A percentile compares a stretch with the other conserved stretches of the same genome.
These are phyloP conservation scores for Peribolospora kevripleyi DNA, from an alignment of 768 basidiomycete genomes.

Conservation along the genomic window DNA sequence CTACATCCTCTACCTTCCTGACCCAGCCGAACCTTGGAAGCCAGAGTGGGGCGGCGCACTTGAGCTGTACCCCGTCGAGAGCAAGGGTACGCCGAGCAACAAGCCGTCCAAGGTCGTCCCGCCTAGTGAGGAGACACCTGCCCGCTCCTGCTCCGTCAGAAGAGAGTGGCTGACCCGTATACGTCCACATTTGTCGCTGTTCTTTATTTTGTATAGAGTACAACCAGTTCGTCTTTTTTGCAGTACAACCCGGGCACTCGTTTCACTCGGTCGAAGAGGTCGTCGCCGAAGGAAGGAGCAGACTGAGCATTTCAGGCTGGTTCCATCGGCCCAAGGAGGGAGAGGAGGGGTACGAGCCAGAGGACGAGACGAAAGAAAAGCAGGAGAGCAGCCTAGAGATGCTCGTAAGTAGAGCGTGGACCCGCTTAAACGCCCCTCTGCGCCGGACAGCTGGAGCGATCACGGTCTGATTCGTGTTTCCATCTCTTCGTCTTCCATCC, in stretches of 20 bases:
- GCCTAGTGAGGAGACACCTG: conserved; percentile 43
- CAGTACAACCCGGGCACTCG: conserved; percentile 78
- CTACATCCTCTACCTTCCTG: conserved; percentile 88
- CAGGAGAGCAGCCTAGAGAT: conserved; percentile 71
- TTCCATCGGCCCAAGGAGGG: conserved; percentile 80
- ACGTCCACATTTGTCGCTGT: conserved; percentile 29
- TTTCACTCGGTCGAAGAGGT: conserved; percentile 97
- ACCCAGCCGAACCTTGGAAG: conserved; percentile 50
- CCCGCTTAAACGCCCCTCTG: conserved; percentile 11
- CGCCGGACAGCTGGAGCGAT: background rate
- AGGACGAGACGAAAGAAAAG: conserved; percentile 21
- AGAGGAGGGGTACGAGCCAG: conserved; percentile 58
- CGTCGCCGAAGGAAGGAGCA: conserved; percentile 35
- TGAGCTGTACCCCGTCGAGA: conserved; percentile 60
- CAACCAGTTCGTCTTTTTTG: conserved; percentile 24
- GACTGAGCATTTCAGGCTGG: conserved; percentile 87
- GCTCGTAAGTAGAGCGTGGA: conserved; percentile 39
- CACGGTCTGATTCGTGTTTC: background rate
- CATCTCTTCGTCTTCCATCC: no score
- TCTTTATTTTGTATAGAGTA: conserved; percentile 3
- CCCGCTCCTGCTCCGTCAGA: background rate
- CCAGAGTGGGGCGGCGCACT: conserved; percentile 79
- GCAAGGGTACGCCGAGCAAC: conserved; percentile 9
- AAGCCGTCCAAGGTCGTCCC: conserved; percentile 42
- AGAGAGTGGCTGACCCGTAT: background rate